phyloP scores from a whole-genome alignment of 2,329 filamentous ascomycete species.

The Helotiales sp. region DNA sequence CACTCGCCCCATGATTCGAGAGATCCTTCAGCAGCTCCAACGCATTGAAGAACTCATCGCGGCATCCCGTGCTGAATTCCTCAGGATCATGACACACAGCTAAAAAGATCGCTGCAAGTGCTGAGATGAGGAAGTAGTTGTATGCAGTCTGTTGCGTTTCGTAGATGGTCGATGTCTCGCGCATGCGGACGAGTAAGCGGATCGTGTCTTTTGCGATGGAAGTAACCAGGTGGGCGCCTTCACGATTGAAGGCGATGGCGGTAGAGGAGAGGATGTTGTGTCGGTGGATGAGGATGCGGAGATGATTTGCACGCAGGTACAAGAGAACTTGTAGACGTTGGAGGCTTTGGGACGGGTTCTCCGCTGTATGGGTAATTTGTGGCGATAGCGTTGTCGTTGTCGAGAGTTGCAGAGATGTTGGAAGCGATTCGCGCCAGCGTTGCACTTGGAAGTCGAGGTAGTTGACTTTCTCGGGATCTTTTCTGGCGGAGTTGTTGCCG shows the following conservation, averaged over 20 bases:
- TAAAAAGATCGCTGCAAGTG: neutral
- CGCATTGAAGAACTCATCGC: neutral
- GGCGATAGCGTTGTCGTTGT: neutral
- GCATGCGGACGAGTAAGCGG: neutral
- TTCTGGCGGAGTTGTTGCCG: neutral
- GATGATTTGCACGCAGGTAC: neutral
- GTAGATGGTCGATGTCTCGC: neutral
- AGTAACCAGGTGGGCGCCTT: neutral
- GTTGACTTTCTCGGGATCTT: neutral
- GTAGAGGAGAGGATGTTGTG: neutral
- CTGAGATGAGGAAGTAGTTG: neutral
- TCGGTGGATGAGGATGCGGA: neutral
- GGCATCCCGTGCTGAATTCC: neutral
- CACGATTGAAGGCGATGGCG: neutral
- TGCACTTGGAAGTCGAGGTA: slow-evolving; percentile 5
- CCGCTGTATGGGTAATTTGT: neutral
- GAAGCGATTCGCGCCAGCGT: neutral
- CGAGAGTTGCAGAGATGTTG: neutral
- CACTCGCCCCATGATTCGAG: neutral
- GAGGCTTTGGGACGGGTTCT: neutral
- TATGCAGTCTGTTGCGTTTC: neutral
- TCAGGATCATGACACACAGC: neutral
- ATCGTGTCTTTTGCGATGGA: neutral
- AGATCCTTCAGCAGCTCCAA: neutral
- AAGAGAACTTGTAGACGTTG: neutral